These are phyloP conservation scores for Corchorus olitorius DNA, from an alignment of 345 rosid genomes.

Conservation along the genomic window DNA sequence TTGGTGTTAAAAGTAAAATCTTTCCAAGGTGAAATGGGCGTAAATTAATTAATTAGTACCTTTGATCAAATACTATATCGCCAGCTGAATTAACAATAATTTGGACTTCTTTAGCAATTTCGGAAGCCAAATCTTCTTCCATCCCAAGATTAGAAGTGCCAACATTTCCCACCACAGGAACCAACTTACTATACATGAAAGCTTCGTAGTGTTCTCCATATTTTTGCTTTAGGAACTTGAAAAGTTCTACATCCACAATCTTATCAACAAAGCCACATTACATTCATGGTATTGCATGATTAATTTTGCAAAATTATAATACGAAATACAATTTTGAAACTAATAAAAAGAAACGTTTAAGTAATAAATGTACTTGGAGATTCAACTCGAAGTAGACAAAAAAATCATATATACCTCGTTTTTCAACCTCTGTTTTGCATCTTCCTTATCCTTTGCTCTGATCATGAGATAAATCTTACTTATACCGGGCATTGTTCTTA, in stretches of 20 bases:
- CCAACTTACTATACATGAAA: constrained; percentile 73
- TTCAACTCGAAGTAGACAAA: background rate
- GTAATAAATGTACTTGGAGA: too few species aligned
- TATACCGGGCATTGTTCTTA: constrained; percentile 74
- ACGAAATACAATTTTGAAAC: too few species aligned
- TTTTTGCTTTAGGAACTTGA: constrained; percentile 60
- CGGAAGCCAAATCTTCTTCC: constrained; percentile 51
- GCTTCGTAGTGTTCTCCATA: constrained; percentile 71
- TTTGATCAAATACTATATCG: constrained; percentile 71
- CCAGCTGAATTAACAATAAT: constrained; percentile 77
- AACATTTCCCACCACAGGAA: constrained; percentile 65
- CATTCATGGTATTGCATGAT: background rate
- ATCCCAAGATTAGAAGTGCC: constrained; percentile 66
- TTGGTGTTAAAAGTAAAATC: background rate
- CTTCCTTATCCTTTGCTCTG: constrained; percentile 68
- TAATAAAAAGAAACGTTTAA: too few species aligned
- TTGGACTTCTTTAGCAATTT: constrained; percentile 59
- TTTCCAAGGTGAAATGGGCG: background rate
- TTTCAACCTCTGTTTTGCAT: constrained; percentile 62
- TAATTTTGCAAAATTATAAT: too few species aligned
- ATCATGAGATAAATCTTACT: constrained; percentile 77
- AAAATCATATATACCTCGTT: constrained; percentile 50
- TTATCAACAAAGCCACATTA: constrained; percentile 16
- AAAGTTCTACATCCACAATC: constrained; percentile 76
- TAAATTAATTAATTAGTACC: constrained; percentile 27